Conservation (phyloP, 768 basidiomycete species). For the Tylopilus rubrobrunneus region DNA sequence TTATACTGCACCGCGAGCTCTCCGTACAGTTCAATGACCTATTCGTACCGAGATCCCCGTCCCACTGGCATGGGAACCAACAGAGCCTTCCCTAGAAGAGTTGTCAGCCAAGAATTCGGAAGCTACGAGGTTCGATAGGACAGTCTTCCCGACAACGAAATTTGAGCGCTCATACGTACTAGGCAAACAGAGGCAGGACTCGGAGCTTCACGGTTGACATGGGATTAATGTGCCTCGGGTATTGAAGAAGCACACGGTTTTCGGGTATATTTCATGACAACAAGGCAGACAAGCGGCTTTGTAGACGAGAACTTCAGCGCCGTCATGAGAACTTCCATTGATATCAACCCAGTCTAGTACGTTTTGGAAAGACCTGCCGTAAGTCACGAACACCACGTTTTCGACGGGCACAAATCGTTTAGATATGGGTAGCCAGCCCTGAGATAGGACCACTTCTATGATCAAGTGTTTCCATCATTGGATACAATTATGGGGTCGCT, state of each 20-base stretch:
- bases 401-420: not conserved
- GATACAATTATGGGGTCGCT: too few relatives aligned
- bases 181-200: not conserved
- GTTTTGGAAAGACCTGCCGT: conserved; percentile 3
- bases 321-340: conserved; percentile 5
- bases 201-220: not conserved
- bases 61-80: not conserved
- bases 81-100: not conserved
- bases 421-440: not conserved
- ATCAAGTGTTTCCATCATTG: not conserved
- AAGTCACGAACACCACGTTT: not conserved
- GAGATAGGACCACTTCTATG: not conserved
- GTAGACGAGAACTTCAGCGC: not conserved
- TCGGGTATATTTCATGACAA: not conserved
- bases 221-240: not conserved
- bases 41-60: not conserved
- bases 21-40: not conserved
- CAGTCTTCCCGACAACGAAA: not conserved
- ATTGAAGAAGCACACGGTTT: not conserved
- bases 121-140: not conserved
- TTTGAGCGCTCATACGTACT: not conserved
- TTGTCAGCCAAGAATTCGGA: not conserved
- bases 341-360: conserved; percentile 6
- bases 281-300: not conserved
- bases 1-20: not conserved